Conservation (phyloP, 441 rosid genomes). For the Metrosideros polymorpha region DNA sequence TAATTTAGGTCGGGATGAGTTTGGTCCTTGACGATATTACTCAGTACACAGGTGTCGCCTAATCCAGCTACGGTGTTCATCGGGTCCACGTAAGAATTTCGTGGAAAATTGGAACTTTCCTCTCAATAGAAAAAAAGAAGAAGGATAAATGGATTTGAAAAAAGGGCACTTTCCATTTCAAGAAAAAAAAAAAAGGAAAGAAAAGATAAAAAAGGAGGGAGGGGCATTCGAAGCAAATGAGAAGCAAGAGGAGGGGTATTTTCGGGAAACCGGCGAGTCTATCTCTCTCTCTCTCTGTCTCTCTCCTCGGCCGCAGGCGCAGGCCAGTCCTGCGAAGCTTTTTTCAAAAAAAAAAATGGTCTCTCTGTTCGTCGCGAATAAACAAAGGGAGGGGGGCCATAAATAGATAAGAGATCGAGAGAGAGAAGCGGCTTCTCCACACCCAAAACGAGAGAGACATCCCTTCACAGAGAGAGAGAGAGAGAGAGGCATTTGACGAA, state of each 20-base stretch:
- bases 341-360: not conserved
- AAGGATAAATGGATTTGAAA: not conserved
- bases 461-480: not conserved
- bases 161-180: not conserved
- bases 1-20: not conserved
- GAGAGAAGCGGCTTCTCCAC: not conserved
- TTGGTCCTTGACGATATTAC: not conserved
- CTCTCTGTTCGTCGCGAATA: not conserved
- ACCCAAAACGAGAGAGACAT: too few relatives aligned
- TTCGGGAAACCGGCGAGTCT: not conserved
- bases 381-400: not conserved
- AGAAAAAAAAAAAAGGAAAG: not conserved
- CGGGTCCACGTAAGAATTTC: not conserved
- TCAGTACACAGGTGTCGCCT: rapidly evolving
- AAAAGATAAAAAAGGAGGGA: not conserved
- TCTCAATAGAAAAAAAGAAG: not conserved
- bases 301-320: not conserved
- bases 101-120: not conserved
- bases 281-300: too few relatives aligned
- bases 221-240: not conserved
- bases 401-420: not conserved
- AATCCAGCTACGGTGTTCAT: not conserved
- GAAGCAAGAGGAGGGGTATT: not conserved
- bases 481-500: not conserved
- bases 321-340: not conserved